Evolutionary conservation across 495 filamentous ascomycete genomes (phyloP).

Genomic region (Aspergillus nidulans): DNA sequence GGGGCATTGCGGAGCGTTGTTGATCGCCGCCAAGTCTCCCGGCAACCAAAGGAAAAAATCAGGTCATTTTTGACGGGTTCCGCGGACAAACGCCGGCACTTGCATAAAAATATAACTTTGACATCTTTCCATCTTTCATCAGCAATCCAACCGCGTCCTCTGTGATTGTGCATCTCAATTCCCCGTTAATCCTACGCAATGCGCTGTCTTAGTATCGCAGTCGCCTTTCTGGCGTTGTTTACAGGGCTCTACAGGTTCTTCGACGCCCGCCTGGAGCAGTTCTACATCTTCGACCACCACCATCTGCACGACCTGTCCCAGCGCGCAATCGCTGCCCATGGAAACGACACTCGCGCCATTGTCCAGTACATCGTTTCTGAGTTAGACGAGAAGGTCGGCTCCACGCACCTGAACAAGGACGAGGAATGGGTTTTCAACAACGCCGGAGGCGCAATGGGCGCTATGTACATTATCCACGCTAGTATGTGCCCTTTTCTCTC

Average conservation of each 20-base stretch:
- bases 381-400: slow-evolving; percentile 34
- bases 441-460: slow-evolving; percentile 81
- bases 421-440: slow-evolving; percentile 58
- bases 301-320: slow-evolving; percentile 66
- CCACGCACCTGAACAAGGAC: slow-evolving; percentile 38
- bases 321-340: slow-evolving; percentile 60
- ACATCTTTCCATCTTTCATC: neutral
- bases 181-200: slow-evolving; percentile 10
- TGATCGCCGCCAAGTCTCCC: slow-evolving; percentile 10
- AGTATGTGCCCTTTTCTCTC: slow-evolving; percentile 42
- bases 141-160: neutral
- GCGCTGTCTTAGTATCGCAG: slow-evolving; percentile 50
- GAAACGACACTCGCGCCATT: slow-evolving; percentile 65
- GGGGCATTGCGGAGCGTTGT: neutral
- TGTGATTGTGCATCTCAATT: slow-evolving; percentile 4
- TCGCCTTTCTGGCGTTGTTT: slow-evolving; percentile 56
- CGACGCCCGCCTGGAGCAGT: slow-evolving; percentile 63
- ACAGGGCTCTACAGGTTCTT: slow-evolving; percentile 57
- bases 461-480: slow-evolving; percentile 85
- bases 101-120: neutral
- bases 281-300: slow-evolving; percentile 70
- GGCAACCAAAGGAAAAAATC: slow-evolving; percentile 8
- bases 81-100: neutral
- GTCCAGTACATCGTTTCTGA: slow-evolving; percentile 58
- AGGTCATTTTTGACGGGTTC: neutral